Evolutionary conservation across 202 grass and related monocot genomes (phyloP).

Genomic region (Carex sylvatica): DNA sequence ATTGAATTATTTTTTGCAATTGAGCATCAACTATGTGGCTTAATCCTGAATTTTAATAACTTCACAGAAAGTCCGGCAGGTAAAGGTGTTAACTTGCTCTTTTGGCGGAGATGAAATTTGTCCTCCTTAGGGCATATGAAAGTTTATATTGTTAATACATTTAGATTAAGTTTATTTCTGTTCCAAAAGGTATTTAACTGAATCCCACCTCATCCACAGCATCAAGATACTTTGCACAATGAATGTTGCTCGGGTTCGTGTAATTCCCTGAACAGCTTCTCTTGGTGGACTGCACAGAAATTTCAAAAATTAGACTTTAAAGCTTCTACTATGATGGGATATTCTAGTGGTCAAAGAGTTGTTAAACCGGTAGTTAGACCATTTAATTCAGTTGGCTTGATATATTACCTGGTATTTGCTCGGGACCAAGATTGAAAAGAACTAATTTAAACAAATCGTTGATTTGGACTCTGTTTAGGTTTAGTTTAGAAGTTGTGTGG

Average conservation of each 20-base stretch:
- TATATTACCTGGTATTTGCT: neutral
- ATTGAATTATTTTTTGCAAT: too few relatives aligned
- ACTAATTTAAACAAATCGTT: too few relatives aligned
- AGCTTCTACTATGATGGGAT: neutral
- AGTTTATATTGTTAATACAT: neutral
- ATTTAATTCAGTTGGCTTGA: neutral
- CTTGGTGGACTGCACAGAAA: conserved; percentile 38
- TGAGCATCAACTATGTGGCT: neutral
- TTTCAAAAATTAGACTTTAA: neutral
- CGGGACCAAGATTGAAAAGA: neutral
- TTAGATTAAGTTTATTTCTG: neutral
- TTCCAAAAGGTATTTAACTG: neutral
- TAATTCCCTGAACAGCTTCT: conserved; percentile 35
- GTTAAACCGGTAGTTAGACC: neutral
- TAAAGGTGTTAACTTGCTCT: neutral
- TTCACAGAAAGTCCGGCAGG: neutral
- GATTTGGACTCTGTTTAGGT: too few relatives aligned
- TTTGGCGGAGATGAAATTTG: neutral
- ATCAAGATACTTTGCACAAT: conserved; percentile 35
- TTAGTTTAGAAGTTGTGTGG: too few relatives aligned
- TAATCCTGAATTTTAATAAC: too few relatives aligned
- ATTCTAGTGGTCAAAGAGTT: neutral
- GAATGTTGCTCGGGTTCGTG: conserved; percentile 27
- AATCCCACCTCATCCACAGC: conserved; percentile 44
- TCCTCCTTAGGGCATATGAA: neutral